phyloP scores from a whole-genome alignment of 805 yeast genomes.

The Candida pseudofarinosa region DNA sequence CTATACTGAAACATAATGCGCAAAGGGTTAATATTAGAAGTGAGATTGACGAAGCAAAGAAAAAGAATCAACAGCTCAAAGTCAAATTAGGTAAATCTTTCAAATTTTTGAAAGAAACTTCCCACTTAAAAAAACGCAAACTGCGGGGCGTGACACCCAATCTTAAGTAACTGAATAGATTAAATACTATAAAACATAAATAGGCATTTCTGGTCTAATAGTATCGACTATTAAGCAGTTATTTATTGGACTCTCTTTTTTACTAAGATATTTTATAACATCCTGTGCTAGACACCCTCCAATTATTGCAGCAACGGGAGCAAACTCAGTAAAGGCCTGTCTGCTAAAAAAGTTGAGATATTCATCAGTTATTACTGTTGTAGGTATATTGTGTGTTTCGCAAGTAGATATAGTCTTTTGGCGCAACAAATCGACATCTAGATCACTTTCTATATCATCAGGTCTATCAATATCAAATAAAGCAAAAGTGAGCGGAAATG shows the following conservation, averaged over 20 bases:
- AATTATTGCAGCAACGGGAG: conserved; percentile 80
- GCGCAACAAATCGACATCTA: conserved; percentile 27
- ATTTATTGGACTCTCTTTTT: conserved; percentile 75
- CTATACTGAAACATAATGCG: conserved; percentile 14
- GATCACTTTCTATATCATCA: conserved; percentile 15
- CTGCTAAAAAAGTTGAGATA: conserved; percentile 37
- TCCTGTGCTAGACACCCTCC: conserved; percentile 94
- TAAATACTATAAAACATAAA: conserved; percentile 45
- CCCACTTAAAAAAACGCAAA: conserved; percentile 39
- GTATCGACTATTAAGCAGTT: conserved; percentile 80
- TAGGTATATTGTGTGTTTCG: conserved; percentile 36
- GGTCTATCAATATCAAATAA: conserved; percentile 42
- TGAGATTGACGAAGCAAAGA: conserved; percentile 20
- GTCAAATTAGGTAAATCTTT: conserved; percentile 29
- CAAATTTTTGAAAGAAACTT: conserved; percentile 33
- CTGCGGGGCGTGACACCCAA: conserved; percentile 37
- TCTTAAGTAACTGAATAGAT: conserved; percentile 5
- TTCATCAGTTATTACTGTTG: conserved; percentile 39
- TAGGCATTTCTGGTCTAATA: conserved; percentile 66
- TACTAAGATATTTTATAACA: conserved; percentile 74
- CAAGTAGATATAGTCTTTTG: conserved; percentile 26
- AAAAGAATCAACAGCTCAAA: conserved; percentile 20
- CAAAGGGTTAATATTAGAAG: conserved; percentile 16
- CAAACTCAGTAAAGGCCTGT: conserved; percentile 61
- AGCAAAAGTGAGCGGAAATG: conserved; percentile 58